Evolutionary conservation across 2,329 filamentous ascomycete species (phyloP).

Genomic region (Cladosporium sp.): DNA sequence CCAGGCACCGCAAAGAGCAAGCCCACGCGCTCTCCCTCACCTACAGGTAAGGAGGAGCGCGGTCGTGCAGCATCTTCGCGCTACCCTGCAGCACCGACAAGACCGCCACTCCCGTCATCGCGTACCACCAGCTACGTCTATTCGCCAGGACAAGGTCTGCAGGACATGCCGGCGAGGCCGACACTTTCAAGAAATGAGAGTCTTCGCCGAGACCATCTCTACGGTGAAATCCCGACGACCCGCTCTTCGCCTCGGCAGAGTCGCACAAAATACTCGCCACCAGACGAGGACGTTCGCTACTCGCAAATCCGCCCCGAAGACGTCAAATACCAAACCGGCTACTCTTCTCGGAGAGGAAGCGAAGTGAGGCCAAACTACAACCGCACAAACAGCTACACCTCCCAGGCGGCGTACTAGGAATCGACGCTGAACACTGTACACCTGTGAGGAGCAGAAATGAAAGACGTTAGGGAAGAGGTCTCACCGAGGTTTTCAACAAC

Average conservation of each 20-base stretch:
- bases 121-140: slow-evolving; percentile 28
- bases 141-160: slow-evolving; percentile 18
- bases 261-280: slow-evolving; percentile 27
- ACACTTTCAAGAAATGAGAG: slow-evolving; percentile 16
- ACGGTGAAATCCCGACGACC: slow-evolving; percentile 12
- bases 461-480: no score
- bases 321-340: slow-evolving; percentile 29
- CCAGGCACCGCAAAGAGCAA: slow-evolving; percentile 11
- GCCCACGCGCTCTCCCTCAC: slow-evolving; percentile 26
- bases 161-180: slow-evolving; percentile 16
- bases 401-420: slow-evolving; percentile 9
- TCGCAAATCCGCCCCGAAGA: slow-evolving; percentile 33
- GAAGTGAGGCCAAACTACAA: slow-evolving; percentile 16
- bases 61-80: slow-evolving; percentile 22
- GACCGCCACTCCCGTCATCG: slow-evolving; percentile 17
- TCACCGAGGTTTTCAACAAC: background rate
- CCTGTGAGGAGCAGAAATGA: no score
- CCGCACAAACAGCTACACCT: slow-evolving; percentile 7
- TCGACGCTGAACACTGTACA: background rate
- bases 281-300: slow-evolving; percentile 29
- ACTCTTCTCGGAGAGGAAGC: slow-evolving; percentile 15
- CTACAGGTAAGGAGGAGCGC: slow-evolving; percentile 15
- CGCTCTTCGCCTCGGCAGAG: slow-evolving; percentile 8
- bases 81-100: slow-evolving; percentile 17
- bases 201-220: background rate